These are phyloP conservation scores for Neonectria coccinea DNA, from an alignment of 2,329 filamentous ascomycete genomes.

Conservation along the genomic window DNA sequence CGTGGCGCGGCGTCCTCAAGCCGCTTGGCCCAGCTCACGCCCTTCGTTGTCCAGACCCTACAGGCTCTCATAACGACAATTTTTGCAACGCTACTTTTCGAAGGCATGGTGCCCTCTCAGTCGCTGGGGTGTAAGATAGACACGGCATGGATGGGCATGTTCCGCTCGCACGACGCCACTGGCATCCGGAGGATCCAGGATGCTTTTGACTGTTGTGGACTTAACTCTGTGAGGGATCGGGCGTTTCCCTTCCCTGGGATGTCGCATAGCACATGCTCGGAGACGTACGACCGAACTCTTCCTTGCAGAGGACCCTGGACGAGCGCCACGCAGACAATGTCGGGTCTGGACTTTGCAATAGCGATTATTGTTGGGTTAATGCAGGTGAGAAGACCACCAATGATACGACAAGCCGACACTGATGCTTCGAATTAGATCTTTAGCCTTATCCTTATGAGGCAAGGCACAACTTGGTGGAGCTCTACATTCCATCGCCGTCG, in stretches of 20 bases:
- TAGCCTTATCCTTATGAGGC: slow-evolving; percentile 47
- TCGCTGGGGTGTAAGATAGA: slow-evolving; percentile 65
- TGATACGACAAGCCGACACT: background rate
- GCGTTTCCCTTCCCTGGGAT: slow-evolving; percentile 69
- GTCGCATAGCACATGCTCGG: slow-evolving; percentile 55
- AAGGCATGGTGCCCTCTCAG: slow-evolving; percentile 50
- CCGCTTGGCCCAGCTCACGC: slow-evolving; percentile 42
- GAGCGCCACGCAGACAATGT: slow-evolving; percentile 63
- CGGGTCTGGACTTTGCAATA: slow-evolving; percentile 67
- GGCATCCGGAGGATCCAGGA: slow-evolving; percentile 73
- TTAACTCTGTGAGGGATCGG: slow-evolving; percentile 67
- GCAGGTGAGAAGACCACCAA: slow-evolving; percentile 59
- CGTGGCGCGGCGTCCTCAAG: slow-evolving; percentile 38
- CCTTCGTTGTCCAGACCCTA: slow-evolving; percentile 54
- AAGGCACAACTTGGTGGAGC: slow-evolving; percentile 48
- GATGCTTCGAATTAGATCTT: slow-evolving; percentile 43
- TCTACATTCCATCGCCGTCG: slow-evolving; percentile 33
- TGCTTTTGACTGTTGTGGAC: slow-evolving; percentile 73
- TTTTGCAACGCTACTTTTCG: slow-evolving; percentile 58
- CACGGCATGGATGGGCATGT: slow-evolving; percentile 67
- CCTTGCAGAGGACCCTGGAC: slow-evolving; percentile 69
- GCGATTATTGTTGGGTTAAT: slow-evolving; percentile 65
- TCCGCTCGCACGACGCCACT: slow-evolving; percentile 59
- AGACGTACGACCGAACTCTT: slow-evolving; percentile 57
- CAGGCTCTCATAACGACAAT: slow-evolving; percentile 58